A percentile compares a stretch with the other conserved stretches of the same genome.
Evolutionary conservation across 345 rosid genomes (phyloP).

Genomic region (Carallia pectinifolia): DNA sequence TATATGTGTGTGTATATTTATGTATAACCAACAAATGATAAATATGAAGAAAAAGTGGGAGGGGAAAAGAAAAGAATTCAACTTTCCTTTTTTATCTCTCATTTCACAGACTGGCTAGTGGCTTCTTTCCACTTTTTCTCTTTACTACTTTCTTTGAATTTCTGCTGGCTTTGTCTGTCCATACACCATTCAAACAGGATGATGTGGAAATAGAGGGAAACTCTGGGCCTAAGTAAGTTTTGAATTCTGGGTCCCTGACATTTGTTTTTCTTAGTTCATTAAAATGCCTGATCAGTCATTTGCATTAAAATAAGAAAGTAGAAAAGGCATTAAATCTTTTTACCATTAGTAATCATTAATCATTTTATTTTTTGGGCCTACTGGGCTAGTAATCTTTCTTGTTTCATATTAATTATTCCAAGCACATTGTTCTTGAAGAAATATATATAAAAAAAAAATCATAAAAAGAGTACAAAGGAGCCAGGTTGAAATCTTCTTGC

Average conservation of each 20-base stretch:
- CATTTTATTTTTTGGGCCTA: too few species aligned
- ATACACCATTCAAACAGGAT: conserved; percentile 45
- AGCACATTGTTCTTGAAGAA: neutral
- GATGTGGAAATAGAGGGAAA: conserved; percentile 31
- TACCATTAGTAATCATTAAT: too few species aligned
- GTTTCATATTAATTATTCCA: neutral
- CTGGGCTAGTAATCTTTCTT: conserved; percentile 3
- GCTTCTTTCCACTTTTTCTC: conserved; percentile 24
- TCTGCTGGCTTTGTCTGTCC: conserved; percentile 46
- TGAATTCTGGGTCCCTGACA: conserved; percentile 28
- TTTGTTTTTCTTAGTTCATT: too few species aligned
- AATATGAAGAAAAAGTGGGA: neutral
- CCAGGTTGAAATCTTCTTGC: conserved; percentile 46
- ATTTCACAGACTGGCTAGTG: conserved; percentile 20
- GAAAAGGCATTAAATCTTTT: neutral
- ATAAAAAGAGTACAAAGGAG: conserved; percentile 3
- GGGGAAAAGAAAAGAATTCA: neutral
- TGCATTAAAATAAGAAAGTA: too few species aligned
- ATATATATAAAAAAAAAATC: too few species aligned
- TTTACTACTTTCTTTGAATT: conserved; percentile 52
- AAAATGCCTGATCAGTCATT: neutral
- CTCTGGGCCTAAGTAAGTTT: conserved; percentile 18
- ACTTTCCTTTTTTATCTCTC: conserved; percentile 22
- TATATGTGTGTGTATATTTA: neutral
- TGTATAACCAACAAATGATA: conserved; percentile 22